These are phyloP conservation scores for Pichia sp. DNA, from an alignment of 1,139 yeast species.

Conservation along the genomic window DNA sequence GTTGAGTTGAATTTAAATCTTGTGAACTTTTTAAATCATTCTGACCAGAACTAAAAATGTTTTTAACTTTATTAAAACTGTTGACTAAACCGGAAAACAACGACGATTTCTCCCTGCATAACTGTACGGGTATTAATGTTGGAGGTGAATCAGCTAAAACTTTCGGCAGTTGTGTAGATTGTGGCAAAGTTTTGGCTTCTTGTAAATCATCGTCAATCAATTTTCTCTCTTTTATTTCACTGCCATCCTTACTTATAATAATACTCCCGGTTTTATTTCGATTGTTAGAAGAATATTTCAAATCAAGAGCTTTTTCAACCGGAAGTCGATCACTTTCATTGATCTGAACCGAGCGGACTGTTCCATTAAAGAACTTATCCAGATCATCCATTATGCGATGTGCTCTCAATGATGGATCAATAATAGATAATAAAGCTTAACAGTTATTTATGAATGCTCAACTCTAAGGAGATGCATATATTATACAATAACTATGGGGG, in stretches of 20 bases:
- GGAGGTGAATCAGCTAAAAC: no score
- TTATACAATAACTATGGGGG: no score
- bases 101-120: background rate
- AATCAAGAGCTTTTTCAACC: constrained; percentile 10
- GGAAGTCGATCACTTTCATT: constrained; percentile 13
- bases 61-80: background rate
- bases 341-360: constrained; percentile 15
- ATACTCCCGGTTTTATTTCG: no score
- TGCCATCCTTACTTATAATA: no score
- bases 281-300: no score
- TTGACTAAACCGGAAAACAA: constrained; percentile 1
- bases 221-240: no score
- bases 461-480: no score
- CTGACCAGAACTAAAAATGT: background rate
- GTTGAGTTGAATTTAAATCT: no score
- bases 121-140: background rate
- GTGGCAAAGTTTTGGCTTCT: background rate
- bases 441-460: no score
- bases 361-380: constrained; percentile 13
- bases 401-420: no score
- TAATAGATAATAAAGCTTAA: no score
- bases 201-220: background rate
- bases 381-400: constrained; percentile 1
- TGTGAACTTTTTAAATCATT: no score
- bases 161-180: background rate